Base-by-base conservation (phyloP, 306 rosid species). In the Senna tora region DNA sequence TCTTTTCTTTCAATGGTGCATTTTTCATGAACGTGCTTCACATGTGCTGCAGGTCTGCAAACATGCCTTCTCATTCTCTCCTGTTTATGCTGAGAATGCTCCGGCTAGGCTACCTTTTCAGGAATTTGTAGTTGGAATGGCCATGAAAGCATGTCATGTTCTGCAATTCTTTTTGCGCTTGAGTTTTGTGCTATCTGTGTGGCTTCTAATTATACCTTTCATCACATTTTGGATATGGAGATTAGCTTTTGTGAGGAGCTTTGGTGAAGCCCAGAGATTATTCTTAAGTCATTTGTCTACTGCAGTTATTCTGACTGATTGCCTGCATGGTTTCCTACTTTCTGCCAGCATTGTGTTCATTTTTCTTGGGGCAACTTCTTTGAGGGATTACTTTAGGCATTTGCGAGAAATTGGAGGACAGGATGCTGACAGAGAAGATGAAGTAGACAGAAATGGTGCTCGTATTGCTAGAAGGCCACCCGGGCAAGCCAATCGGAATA, bases 141-240 rank as follows among this genome's bases (percentile, higher is more conserved):
- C 90, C 69, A 88, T 91, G 97, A 95, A 91, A 81, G 96, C 99
- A 58, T 95, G 99, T 65, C 96, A 91, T 81, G 96, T 95, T 53
- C 83, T 95, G 84, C 97, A 91, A 72, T 95, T 95, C 88, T 81
- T 91, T 78, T 65, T 95, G 81, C 99, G 99, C 50, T 87, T 95
- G 71, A 87, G 97, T 71, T 95, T 95, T 87, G 99, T 95, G 65
- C 87, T 95, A 41, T 86, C 99, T 11, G 99, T 95, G 62, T 95
- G 99, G 99, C 96, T 95, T 71, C 87, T 95, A 64, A 95, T 95
- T 39, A 91, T 95, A 74, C 99, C 97, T 66, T 95, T 95, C 67
- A 89, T 95, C 81, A 95, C 99, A 19, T 95, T 95, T 79, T 95
- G 99, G 99, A 95, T 91, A 75, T 95, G 99, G 99, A 87, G 99